Evolutionary conservation across 1,284 basidiomycete genomes (phyloP), one percentile per base, ranked within the genome.

Genomic region (Marasmius fiardii): DNA sequence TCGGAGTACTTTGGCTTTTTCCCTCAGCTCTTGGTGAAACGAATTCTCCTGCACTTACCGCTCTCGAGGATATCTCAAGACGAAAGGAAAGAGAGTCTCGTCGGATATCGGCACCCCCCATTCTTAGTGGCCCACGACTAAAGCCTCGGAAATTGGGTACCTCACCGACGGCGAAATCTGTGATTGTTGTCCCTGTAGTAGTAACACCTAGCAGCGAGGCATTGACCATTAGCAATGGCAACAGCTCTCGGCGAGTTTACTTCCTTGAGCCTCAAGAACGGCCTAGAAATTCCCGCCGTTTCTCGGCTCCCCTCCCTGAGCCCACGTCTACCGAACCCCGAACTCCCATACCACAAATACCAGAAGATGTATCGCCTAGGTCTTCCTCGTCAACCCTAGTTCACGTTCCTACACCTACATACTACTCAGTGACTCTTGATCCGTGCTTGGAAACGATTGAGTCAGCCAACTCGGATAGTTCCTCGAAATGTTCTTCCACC

Each of bases 321-420:
- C 39, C n/a, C 34, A 41, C 16, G 23, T 34, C 23, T 26, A 41
- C 18, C 8, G 51, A 31, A n/a, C 14, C 18, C 26, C 14, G 16
- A 1, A 16, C n/a, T 7, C 3, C 43, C 14, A 33, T 12, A 37
- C 33, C 28, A 6, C 34, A 31, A n/a, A n/a, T 52, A 12, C 49
- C 43, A 45, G 23, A 47, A 7, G 56, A 54, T 33, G 50, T 52
- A 6, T 58, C 56, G n/a, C 53, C 56, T 23, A 47, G 43, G 28
- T 54, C 56, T 16, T 58, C 56, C 21, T 58, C 56, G 18, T 58
- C 56, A 5, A 58, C 56, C 4, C 37, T 58, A 5, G 52, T 54
- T 4, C 49, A 51, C 26, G 41, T 26, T 53, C 26, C 24, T 7
- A 33, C 23, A 11, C 16, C 52, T 43, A 21, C 43, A 45, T 26